phyloP scores from a whole-genome alignment of 2,329 filamentous ascomycete species.

The Ophiostoma perfectum region DNA sequence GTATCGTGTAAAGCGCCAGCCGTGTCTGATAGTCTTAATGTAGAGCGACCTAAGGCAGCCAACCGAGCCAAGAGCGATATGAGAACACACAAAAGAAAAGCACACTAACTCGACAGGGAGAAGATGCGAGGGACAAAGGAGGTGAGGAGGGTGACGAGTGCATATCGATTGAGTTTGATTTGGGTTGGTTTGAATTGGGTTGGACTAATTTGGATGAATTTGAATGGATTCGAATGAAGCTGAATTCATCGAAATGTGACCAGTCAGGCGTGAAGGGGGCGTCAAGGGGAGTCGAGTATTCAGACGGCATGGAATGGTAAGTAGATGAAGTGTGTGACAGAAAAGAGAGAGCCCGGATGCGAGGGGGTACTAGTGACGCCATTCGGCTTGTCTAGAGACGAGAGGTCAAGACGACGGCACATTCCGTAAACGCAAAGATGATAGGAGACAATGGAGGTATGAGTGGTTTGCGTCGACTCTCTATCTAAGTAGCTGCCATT shows the following conservation, averaged over 20 bases:
- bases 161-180: not conserved
- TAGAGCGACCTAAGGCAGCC: not conserved
- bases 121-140: not conserved
- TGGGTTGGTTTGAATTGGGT: not conserved
- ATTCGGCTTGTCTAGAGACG: too few relatives aligned
- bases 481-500: not conserved
- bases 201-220: not conserved
- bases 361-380: too few relatives aligned
- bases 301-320: too few relatives aligned
- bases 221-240: too few relatives aligned
- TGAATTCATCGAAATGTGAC: too few relatives aligned
- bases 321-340: too few relatives aligned
- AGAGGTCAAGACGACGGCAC: too few relatives aligned
- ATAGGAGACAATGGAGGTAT: too few relatives aligned
- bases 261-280: too few relatives aligned
- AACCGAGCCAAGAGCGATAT: not conserved
- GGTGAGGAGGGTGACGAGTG: not conserved
- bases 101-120: not conserved
- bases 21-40: not conserved
- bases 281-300: too few relatives aligned
- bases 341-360: too few relatives aligned
- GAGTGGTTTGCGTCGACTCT: not conserved
- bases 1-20: not conserved
- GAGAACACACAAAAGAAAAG: constrained; percentile 3
- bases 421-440: not conserved